Percentiles rank a stretch among this genome's conserved stretches.
These are phyloP conservation scores for Handroanthus guayacan DNA, from an alignment of 257 asterid species.

Conservation along the genomic window DNA sequence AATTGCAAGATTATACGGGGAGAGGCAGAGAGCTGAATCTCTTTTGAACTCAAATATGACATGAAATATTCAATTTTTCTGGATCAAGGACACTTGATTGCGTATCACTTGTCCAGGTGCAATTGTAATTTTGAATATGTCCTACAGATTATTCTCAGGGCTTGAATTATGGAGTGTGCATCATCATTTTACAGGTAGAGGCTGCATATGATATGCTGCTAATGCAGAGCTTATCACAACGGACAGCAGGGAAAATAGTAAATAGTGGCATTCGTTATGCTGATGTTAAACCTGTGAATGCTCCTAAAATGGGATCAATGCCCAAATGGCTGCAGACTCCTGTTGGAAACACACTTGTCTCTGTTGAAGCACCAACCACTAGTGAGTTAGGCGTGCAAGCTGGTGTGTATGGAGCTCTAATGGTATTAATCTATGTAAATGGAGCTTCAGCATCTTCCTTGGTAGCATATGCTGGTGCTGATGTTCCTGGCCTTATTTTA, in stretches of 20 bases:
- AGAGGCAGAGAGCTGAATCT: too few relatives aligned
- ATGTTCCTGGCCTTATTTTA: constrained; percentile 68
- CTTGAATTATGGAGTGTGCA: neutral
- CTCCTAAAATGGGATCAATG: constrained; percentile 59
- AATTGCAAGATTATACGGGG: too few relatives aligned
- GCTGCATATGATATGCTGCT: constrained; percentile 78
- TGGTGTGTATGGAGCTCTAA: constrained; percentile 73
- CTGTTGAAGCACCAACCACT: constrained; percentile 64
- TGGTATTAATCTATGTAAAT: constrained; percentile 62
- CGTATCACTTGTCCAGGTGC: too few relatives aligned
- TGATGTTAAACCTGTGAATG: constrained; percentile 60
- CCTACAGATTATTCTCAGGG: too few relatives aligned
- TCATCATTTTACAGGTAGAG: constrained; percentile 53
- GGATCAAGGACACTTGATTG: too few relatives aligned
- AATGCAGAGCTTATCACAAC: constrained; percentile 65
- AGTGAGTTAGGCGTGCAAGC: constrained; percentile 68
- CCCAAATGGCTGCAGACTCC: constrained; percentile 66
- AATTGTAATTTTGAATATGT: too few relatives aligned
- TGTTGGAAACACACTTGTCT: constrained; percentile 46
- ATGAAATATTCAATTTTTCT: too few relatives aligned
- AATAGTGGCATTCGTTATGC: constrained; percentile 62
- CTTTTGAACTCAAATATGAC: too few relatives aligned
- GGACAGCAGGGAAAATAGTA: constrained; percentile 71
- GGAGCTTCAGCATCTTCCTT: constrained; percentile 58
- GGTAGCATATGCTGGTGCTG: constrained; percentile 56